phyloP scores from a whole-genome alignment of 495 filamentous ascomycete species.

The Xylaria acuta region DNA sequence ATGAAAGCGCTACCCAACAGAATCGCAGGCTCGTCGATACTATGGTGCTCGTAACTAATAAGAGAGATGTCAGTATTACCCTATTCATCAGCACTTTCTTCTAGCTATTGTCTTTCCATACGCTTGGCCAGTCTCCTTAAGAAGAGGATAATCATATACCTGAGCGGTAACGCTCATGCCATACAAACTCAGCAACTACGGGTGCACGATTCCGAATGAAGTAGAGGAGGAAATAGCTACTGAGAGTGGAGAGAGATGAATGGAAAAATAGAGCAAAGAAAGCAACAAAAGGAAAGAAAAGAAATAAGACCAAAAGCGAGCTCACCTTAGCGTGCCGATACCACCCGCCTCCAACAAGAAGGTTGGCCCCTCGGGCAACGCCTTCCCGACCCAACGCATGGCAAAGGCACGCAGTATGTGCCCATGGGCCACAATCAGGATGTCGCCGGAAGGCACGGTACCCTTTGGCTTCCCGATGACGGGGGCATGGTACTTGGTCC shows the following conservation, averaged over 20 bases:
- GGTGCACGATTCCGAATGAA: neutral
- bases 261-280: neutral
- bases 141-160: neutral
- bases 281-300: neutral
- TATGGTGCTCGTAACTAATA: slow-evolving; percentile 69
- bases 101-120: neutral
- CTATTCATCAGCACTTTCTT: neutral
- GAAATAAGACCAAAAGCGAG: slow-evolving; percentile 3
- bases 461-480: slow-evolving; percentile 57
- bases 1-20: slow-evolving; percentile 70
- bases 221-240: neutral
- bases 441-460: slow-evolving; percentile 50
- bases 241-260: neutral
- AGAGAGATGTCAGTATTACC: neutral
- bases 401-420: slow-evolving; percentile 90
- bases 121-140: neutral
- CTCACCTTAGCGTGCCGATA: slow-evolving; percentile 77
- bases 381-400: slow-evolving; percentile 81
- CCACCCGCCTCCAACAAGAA: slow-evolving; percentile 84
- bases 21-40: slow-evolving; percentile 71
- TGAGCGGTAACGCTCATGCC: no score
- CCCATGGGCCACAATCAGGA: slow-evolving; percentile 77
- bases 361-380: slow-evolving; percentile 67
- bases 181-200: neutral
- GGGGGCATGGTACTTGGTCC: slow-evolving; percentile 60